Percentiles rank a stretch among this genome's conserved stretches.
Evolutionary conservation across 2,329 filamentous ascomycete species (phyloP).

Genomic region (Cladobotryum protrusum): DNA sequence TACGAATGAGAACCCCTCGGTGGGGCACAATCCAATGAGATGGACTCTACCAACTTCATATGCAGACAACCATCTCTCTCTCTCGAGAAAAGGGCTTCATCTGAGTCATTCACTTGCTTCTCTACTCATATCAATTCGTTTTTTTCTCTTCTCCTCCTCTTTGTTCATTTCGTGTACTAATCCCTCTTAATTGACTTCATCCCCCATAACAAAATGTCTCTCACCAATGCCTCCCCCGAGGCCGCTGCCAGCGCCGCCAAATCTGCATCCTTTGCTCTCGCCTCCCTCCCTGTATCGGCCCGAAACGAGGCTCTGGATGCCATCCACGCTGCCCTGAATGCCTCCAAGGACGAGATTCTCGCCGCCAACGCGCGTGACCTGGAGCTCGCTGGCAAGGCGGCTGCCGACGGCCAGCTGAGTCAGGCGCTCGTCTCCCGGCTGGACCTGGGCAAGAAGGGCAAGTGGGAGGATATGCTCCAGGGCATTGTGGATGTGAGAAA

Average conservation of each 20-base stretch:
- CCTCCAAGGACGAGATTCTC: conserved; percentile 68
- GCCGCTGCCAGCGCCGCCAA: conserved; percentile 75
- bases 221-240: conserved; percentile 75
- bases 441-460: conserved; percentile 78
- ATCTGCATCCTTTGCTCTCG: conserved; percentile 73
- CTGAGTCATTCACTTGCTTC: too few relatives aligned
- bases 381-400: conserved; percentile 64
- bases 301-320: conserved; percentile 81
- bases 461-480: conserved; percentile 97
- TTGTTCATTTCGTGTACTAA: too few relatives aligned
- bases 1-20: too few relatives aligned
- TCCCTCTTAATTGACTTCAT: too few relatives aligned
- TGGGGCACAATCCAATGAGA: too few relatives aligned
- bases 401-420: conserved; percentile 68
- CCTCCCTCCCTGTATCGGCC: conserved; percentile 66
- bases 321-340: conserved; percentile 70
- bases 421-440: conserved; percentile 81
- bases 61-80: too few relatives aligned
- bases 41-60: too few relatives aligned
- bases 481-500: conserved; percentile 84
- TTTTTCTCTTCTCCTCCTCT: too few relatives aligned
- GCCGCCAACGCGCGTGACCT: conserved; percentile 83
- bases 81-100: too few relatives aligned
- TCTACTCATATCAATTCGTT: too few relatives aligned
- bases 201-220: conserved; percentile 70